Base-by-base conservation (phyloP, 441 rosid species). In the Bocquillonia castaneifolia region DNA sequence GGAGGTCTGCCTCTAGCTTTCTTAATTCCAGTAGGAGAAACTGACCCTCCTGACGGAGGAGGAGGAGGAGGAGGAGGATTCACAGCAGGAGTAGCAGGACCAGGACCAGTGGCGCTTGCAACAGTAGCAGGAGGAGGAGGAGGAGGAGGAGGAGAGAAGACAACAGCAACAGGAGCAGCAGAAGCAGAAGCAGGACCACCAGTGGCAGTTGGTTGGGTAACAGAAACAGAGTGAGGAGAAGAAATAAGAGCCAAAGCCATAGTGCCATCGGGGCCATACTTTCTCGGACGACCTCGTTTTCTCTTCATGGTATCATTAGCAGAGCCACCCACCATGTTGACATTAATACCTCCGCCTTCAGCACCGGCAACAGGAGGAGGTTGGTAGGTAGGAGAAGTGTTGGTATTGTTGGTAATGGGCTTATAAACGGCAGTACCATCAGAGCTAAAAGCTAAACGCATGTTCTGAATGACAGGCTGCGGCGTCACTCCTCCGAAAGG, bases 201-300 rank as follows among this genome's bases (percentile, higher is more conserved):
- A 0, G 77, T 77, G 10, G 67, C 63, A 10, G 28, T 3, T 56
- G 88, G 62, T 18, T 76, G 82, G 17, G 72, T 48, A 0, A 65
- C 57, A 25, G 72, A 44, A 42, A 52, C 69, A 57, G 79, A 28
- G 3, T 79, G 67, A 26, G 85, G 66, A 22, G 80, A 61, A 12
- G 89, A 71, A 1, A 44, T 69, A 29, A 85, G 68, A 64, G 78
- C 84, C 73, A 87, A 47, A 0, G 91, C 73, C 79, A 84, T 79
- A 53, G 81, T 68, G 50, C 86, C 84, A 23, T 83, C 92, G 2
- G 96, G 91, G 14, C 83, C 91, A 53, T 93, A 88, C 78, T 86
- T 93, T 75, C 96, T 87, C 9, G 96, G 98, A 65, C 97, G 83
- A 10, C 98, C 98, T 71, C 96, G 79, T 82, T 81, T 89, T 78